Percentiles rank a stretch among this genome's conserved stretches.
These are phyloP conservation scores for Termitomyces sp. DNA, from an alignment of 768 basidiomycete genomes.

Conservation along the genomic window DNA sequence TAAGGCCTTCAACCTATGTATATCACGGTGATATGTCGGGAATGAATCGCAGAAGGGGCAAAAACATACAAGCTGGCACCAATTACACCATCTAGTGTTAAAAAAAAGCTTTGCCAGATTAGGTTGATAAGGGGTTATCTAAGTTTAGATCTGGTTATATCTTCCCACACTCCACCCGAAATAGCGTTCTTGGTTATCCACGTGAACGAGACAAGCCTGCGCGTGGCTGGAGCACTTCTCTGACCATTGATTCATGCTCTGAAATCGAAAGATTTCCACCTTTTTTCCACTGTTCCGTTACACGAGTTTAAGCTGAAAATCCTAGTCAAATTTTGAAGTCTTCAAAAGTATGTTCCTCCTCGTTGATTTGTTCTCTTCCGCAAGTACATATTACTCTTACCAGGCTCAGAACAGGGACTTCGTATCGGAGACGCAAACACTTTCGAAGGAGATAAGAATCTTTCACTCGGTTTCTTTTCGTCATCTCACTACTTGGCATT, in stretches of 20 bases:
- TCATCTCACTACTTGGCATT: not conserved
- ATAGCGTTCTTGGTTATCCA: conserved; percentile 28
- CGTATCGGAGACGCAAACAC: too few relatives aligned
- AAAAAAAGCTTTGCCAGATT: conserved; percentile 18
- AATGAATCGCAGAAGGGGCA: conserved; percentile 15
- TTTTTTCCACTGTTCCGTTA: too few relatives aligned
- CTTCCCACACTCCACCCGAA: conserved; percentile 28
- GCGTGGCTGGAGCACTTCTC: not conserved
- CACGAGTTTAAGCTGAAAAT: too few relatives aligned
- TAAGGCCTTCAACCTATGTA: not conserved
- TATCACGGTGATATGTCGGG: conserved; percentile 20
- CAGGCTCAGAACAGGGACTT: too few relatives aligned
- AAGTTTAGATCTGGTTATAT: conserved; percentile 1
- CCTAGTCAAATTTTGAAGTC: too few relatives aligned
- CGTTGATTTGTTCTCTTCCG: too few relatives aligned
- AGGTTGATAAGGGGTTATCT: conserved; percentile 14
- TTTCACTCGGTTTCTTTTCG: not conserved
- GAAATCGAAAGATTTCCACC: too few relatives aligned
- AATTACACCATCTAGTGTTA: conserved; percentile 15
- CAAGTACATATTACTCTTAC: too few relatives aligned
- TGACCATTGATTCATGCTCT: too few relatives aligned
- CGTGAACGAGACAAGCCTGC: conserved; percentile 19
- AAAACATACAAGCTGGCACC: conserved; percentile 15
- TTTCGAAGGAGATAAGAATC: too few relatives aligned
- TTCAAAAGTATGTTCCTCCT: too few relatives aligned